Conservation (phyloP, 2,329 filamentous ascomycete genomes). For the Clarireedia paspali region DNA sequence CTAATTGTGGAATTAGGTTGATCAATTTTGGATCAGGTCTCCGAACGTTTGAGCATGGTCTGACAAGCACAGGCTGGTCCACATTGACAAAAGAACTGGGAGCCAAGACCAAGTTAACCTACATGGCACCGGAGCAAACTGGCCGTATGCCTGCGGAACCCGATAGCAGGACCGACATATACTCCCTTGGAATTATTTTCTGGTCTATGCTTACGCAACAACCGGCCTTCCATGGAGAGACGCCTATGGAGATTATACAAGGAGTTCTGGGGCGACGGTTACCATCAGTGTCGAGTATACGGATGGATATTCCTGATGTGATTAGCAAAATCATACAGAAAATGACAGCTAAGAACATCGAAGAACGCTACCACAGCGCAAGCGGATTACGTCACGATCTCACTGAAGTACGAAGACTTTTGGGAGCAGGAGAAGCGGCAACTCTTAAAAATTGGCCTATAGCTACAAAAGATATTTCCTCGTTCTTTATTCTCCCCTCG, state of each 20-base stretch:
- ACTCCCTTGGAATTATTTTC: conserved; percentile 82
- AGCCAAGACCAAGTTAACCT: conserved; percentile 81
- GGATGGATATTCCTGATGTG: conserved; percentile 78
- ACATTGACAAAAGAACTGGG: conserved; percentile 74
- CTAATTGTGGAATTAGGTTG: conserved; percentile 32
- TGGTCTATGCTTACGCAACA: conserved; percentile 78
- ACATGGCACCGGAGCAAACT: conserved; percentile 91
- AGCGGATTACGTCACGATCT: conserved; percentile 81
- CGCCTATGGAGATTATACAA: conserved; percentile 85
- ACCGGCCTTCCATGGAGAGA: conserved; percentile 70
- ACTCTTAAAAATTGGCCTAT: conserved; percentile 68
- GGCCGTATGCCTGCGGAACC: conserved; percentile 88
- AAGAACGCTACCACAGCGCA: conserved; percentile 82
- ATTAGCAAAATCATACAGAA: conserved; percentile 79
- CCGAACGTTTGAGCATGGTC: conserved; percentile 81
- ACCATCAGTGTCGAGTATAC: conserved; percentile 65
- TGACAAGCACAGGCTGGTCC: conserved; percentile 81
- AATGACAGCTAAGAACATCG: conserved; percentile 83
- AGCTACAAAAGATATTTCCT: conserved; percentile 79
- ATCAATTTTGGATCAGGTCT: conserved; percentile 81
- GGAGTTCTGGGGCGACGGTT: conserved; percentile 76
- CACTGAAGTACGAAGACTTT: conserved; percentile 61
- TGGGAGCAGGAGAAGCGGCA: conserved; percentile 66
- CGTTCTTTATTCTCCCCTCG: conserved; percentile 65
- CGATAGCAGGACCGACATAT: conserved; percentile 87